Evolutionary conservation across 2,329 filamentous ascomycete species (phyloP).

Genomic region (Thermoascus crustaceus): DNA sequence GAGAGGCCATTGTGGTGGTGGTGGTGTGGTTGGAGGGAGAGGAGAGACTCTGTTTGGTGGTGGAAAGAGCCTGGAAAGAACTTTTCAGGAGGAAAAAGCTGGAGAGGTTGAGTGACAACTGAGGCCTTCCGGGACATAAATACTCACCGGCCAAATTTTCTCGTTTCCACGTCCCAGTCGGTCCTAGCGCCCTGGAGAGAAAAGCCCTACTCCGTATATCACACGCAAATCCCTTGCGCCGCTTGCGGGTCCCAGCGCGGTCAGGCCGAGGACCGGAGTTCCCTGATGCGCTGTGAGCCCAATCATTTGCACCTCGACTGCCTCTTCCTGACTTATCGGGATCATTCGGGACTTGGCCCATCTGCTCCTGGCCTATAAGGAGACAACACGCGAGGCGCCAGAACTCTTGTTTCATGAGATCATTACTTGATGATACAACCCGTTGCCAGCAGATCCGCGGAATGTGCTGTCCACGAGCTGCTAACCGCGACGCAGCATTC

Average conservation of each 20-base stretch:
- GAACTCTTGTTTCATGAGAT: too few species aligned
- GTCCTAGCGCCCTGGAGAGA: constrained; percentile 21
- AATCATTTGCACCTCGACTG: not conserved
- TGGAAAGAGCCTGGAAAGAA: constrained; percentile 14
- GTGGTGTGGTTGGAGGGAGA: constrained; percentile 35
- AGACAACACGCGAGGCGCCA: too few species aligned
- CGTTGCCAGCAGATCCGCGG: too few species aligned
- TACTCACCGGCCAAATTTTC: constrained; percentile 33
- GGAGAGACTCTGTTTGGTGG: constrained; percentile 20
- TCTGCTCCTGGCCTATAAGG: too few species aligned
- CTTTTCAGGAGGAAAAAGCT: constrained; percentile 10
- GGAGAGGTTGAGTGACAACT: constrained; percentile 25
- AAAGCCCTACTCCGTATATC: constrained; percentile 17
- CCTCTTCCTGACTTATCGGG: too few species aligned
- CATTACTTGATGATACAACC: too few species aligned
- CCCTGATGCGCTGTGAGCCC: not conserved
- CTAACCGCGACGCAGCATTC: too few species aligned
- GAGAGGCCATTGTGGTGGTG: constrained; percentile 70
- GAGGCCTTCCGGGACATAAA: constrained; percentile 27
- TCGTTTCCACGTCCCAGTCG: constrained; percentile 25
- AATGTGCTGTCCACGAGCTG: too few species aligned
- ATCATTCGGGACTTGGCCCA: too few species aligned
- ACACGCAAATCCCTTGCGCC: constrained; percentile 6
- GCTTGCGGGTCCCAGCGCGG: constrained; percentile 6
- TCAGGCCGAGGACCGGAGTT: constrained; percentile 13